Evolutionary conservation across 257 asterid genomes (phyloP).

Genomic region (Nicotiana attenuata): DNA sequence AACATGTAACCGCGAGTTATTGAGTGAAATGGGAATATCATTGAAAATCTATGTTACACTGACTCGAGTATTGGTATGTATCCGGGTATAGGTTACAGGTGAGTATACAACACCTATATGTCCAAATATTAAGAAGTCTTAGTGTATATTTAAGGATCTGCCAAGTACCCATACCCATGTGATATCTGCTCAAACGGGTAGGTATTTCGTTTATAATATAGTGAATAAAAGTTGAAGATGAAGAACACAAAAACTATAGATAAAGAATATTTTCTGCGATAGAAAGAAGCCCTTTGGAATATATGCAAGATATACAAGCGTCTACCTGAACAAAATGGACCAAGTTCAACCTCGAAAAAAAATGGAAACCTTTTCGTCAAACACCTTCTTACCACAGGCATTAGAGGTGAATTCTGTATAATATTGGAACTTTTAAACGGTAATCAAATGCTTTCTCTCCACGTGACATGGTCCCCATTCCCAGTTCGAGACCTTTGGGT

Average conservation of each 20-base stretch:
- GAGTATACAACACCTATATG: not conserved
- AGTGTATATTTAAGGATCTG: not conserved
- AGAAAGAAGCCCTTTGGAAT: not conserved
- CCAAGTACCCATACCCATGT: not conserved
- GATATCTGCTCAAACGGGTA: not conserved
- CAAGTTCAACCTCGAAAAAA: constrained; percentile 93
- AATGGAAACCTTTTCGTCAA: constrained; percentile 72
- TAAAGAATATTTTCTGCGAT: not conserved
- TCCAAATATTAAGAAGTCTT: not conserved
- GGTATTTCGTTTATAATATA: not conserved
- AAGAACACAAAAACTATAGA: not conserved
- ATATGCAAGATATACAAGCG: not conserved
- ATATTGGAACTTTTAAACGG: constrained; percentile 54
- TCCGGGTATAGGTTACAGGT: not conserved
- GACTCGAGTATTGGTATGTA: not conserved
- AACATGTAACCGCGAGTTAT: not conserved
- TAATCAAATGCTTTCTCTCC: constrained; percentile 85
- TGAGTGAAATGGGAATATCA: not conserved
- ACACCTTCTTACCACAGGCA: constrained; percentile 54
- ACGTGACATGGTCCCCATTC: constrained; percentile 72
- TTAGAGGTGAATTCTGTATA: constrained; percentile 47
- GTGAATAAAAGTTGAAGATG: not conserved
- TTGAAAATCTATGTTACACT: not conserved
- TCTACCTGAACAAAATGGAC: constrained; percentile 83
- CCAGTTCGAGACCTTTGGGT: constrained; percentile 97